phyloP scores from a whole-genome alignment of 306 rosid genomes.

The Ormosia emarginata region DNA sequence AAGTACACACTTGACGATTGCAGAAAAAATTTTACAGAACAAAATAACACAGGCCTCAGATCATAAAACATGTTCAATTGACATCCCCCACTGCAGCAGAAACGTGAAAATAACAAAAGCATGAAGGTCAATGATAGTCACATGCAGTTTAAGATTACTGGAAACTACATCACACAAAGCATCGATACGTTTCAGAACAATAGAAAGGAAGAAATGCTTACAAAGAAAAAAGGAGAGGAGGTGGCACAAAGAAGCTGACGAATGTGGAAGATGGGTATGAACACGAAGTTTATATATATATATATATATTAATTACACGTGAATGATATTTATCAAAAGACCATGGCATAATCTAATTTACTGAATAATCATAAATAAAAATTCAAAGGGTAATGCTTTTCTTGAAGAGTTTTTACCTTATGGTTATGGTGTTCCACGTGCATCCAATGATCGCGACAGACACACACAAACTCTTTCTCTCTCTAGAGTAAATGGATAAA shows the following conservation, averaged over 20 bases:
- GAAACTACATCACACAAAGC: conserved; percentile 23
- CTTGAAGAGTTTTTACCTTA: conserved; percentile 39
- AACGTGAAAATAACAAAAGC: conserved; percentile 14
- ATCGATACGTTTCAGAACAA: conserved; percentile 33
- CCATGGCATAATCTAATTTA: too few species aligned
- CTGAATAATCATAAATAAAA: conserved; percentile 11
- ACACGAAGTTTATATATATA: conserved; percentile 28
- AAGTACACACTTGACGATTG: conserved; percentile 4
- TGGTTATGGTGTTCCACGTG: conserved; percentile 46
- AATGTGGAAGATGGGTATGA: conserved; percentile 46
- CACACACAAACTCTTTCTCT: conserved; percentile 13
- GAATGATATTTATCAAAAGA: too few species aligned
- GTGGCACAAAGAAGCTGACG: conserved; percentile 52
- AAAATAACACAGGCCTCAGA: conserved; percentile 40
- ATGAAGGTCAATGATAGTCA: conserved; percentile 25
- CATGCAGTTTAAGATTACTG: conserved; percentile 36
- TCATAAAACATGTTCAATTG: conserved; percentile 43
- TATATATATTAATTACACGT: not conserved
- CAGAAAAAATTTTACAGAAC: conserved; percentile 13
- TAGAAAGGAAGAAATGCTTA: conserved; percentile 37
- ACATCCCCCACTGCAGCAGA: conserved; percentile 30
- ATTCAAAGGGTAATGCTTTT: conserved; percentile 10
- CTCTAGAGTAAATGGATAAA: conserved; percentile 23
- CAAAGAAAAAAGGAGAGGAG: conserved; percentile 23
- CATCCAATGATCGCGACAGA: conserved; percentile 50